phyloP scores from a whole-genome alignment of 2,329 filamentous ascomycete genomes.

The Xylariaceae sp. region DNA sequence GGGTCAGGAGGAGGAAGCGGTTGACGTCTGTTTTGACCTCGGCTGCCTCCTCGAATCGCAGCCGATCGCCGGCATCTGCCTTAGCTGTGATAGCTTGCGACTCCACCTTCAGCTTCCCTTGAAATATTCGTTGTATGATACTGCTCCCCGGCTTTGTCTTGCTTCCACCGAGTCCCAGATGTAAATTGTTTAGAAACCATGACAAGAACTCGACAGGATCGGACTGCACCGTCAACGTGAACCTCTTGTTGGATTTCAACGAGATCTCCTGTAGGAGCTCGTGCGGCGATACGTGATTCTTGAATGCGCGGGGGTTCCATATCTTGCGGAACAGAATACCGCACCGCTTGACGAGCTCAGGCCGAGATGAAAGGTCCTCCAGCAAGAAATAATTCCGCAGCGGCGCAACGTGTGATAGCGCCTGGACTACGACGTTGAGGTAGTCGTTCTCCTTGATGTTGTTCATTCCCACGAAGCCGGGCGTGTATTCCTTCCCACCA shows the following conservation, averaged over 20 bases:
- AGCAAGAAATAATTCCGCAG: conserved; percentile 91
- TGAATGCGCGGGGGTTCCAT: conserved; percentile 97
- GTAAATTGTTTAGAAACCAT: conserved; percentile 97
- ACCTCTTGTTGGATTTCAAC: conserved; percentile 86
- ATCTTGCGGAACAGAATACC: conserved; percentile 92
- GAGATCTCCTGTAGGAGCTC: conserved; percentile 95
- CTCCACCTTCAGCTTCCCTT: conserved; percentile 89
- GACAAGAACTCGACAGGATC: conserved; percentile 96
- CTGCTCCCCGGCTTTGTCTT: conserved; percentile 82
- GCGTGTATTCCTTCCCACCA: conserved; percentile 80
- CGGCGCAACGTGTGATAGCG: conserved; percentile 85
- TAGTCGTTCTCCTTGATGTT: conserved; percentile 99
- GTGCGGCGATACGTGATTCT: conserved; percentile 94
- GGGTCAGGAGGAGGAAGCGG: conserved; percentile 87
- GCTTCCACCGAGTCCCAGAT: conserved; percentile 86
- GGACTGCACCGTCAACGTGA: conserved; percentile 86
- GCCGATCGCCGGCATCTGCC: conserved; percentile 81
- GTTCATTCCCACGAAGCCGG: conserved; percentile 98
- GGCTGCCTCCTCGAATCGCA: conserved; percentile 91
- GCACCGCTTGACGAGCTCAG: conserved; percentile 85
- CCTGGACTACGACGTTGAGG: conserved; percentile 91
- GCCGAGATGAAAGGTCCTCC: conserved; percentile 70
- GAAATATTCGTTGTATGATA: conserved; percentile 90
- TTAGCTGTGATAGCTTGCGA: conserved; percentile 92
- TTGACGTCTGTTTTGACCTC: conserved; percentile 75